Conservation (phyloP, 2,329 filamentous ascomycete species). For the Immersiporthe knoxdaviesiana region DNA sequence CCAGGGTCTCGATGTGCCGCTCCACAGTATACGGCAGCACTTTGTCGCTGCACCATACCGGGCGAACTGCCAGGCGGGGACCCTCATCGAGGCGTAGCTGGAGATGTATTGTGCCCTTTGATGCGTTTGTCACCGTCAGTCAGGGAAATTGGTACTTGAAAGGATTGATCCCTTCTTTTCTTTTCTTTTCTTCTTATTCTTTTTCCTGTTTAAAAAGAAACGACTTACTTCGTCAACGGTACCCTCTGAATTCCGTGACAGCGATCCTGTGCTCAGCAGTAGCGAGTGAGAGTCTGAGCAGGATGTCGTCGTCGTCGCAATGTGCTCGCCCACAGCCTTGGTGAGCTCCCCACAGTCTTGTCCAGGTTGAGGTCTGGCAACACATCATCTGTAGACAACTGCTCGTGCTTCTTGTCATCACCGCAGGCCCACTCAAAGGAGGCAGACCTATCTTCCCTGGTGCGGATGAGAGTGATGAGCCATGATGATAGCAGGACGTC, state of each 20-base stretch:
- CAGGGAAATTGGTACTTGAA: background rate
- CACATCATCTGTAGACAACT: slow-evolving; percentile 39
- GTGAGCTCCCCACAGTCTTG: too few relatives aligned
- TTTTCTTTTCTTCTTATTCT: too few relatives aligned
- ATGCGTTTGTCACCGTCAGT: background rate
- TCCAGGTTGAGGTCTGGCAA: slow-evolving; percentile 37
- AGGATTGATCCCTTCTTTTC: background rate
- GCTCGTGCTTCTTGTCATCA: slow-evolving; percentile 23
- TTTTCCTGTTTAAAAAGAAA: too few relatives aligned
- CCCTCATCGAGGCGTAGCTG: slow-evolving; percentile 36
- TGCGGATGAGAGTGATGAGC: slow-evolving; percentile 49
- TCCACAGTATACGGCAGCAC: slow-evolving; percentile 48
- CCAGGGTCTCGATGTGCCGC: slow-evolving; percentile 46
- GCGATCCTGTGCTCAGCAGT: slow-evolving; percentile 31
- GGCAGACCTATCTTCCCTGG: slow-evolving; percentile 43
- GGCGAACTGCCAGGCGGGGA: slow-evolving; percentile 39
- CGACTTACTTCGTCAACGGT: slow-evolving; percentile 35
- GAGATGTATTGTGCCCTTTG: slow-evolving; percentile 40
- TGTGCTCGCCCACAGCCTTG: slow-evolving; percentile 33
- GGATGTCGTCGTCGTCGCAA: slow-evolving; percentile 22
- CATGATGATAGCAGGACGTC: slow-evolving; percentile 48
- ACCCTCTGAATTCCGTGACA: slow-evolving; percentile 22
- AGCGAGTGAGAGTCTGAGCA: slow-evolving; percentile 22
- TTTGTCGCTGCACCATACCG: slow-evolving; percentile 46
- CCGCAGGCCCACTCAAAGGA: slow-evolving; percentile 46